phyloP scores from a whole-genome alignment of 768 basidiomycete species.

The Chalciporus pseudorubinellus region DNA sequence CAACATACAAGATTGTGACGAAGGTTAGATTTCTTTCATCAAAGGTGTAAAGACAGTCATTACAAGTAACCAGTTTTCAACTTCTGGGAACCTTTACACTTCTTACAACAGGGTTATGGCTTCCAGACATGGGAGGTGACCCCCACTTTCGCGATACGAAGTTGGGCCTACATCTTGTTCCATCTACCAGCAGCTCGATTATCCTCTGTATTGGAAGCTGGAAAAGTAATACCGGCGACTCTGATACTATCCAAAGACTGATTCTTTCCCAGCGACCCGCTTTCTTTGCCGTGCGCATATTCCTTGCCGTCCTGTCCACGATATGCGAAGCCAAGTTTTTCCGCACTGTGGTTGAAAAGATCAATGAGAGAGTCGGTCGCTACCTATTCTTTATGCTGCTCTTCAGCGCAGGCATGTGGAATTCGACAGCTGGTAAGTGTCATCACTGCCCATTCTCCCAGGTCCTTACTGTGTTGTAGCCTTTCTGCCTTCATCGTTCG shows the following conservation, averaged over 20 bases:
- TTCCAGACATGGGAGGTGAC: slow-evolving; percentile 99
- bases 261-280: slow-evolving; percentile 59
- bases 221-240: slow-evolving; percentile 57
- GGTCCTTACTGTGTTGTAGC: slow-evolving; percentile 46
- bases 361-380: slow-evolving; percentile 90
- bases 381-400: slow-evolving; percentile 87
- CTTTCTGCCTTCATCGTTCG: slow-evolving; percentile 92
- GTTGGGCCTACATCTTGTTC: slow-evolving; percentile 89
- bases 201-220: slow-evolving; percentile 54
- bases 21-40: slow-evolving; percentile 55
- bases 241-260: slow-evolving; percentile 4
- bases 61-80: slow-evolving; percentile 74
- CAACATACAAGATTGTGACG: slow-evolving; percentile 94
- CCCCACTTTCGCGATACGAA: slow-evolving; percentile 86
- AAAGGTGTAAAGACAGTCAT: not conserved
- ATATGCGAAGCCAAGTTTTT: slow-evolving; percentile 82
- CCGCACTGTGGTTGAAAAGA: slow-evolving; percentile 70
- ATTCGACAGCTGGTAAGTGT: slow-evolving; percentile 68
- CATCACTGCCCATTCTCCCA: not conserved
- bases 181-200: slow-evolving; percentile 70
- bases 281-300: slow-evolving; percentile 87
- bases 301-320: slow-evolving; percentile 69
- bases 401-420: slow-evolving; percentile 94
- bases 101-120: slow-evolving; percentile 77
- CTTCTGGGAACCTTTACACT: slow-evolving; percentile 98